phyloP scores from a whole-genome alignment of 1,139 yeast species.

The Kodamaea fungicola region DNA sequence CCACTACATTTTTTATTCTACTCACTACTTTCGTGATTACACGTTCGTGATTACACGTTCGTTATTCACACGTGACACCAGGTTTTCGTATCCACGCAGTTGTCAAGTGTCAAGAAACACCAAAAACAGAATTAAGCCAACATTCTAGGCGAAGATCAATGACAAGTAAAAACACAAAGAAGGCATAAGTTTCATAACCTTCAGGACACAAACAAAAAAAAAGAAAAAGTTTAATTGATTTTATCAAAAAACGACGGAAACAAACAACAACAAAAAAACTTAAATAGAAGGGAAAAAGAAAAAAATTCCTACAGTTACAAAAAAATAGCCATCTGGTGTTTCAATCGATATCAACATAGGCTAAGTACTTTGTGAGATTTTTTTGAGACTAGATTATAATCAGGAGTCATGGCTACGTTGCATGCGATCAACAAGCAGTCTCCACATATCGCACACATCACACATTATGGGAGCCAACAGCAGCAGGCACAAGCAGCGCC shows the following conservation, averaged over 20 bases:
- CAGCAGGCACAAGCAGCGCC: slow-evolving; percentile 11
- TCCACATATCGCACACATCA: slow-evolving; percentile 5
- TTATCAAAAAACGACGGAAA: slow-evolving; percentile 1
- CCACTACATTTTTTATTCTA: too few species aligned
- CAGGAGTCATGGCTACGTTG: slow-evolving; percentile 8
- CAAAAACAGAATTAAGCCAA: too few species aligned
- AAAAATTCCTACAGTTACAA: not conserved
- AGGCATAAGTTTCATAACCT: not conserved
- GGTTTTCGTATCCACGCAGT: too few species aligned
- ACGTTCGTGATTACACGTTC: too few species aligned
- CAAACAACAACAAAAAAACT: slow-evolving; percentile 1
- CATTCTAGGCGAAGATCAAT: too few species aligned
- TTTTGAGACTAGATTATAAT: not conserved
- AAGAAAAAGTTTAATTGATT: not conserved
- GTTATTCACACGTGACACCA: too few species aligned
- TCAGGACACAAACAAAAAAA: not conserved
- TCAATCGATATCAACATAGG: not conserved
- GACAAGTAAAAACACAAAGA: not conserved
- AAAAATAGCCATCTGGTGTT: not conserved
- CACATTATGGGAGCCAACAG: slow-evolving; percentile 9
- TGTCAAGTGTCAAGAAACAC: too few species aligned
- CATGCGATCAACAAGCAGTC: slow-evolving; percentile 9
- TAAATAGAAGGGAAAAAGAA: slow-evolving; percentile 1
- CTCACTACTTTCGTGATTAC: too few species aligned
- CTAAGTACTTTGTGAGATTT: not conserved